Conservation (phyloP, 2,329 filamentous ascomycete species). For the Aspergillus pseudotamarii region DNA sequence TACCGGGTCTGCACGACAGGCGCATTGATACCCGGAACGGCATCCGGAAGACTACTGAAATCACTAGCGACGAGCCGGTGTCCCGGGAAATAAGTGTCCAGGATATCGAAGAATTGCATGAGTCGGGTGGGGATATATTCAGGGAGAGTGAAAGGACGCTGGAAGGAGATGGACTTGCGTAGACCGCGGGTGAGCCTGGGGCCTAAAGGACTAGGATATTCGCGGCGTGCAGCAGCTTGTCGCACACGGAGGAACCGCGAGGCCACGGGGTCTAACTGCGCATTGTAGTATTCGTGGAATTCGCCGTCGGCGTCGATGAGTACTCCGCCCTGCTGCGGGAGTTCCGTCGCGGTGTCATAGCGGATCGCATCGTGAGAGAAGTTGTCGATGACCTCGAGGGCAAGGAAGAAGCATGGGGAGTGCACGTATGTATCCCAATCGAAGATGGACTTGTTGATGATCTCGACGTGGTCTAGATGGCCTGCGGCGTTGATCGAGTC, state of each 20-base stretch:
- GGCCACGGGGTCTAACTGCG: slow-evolving; percentile 77
- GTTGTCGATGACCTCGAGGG: slow-evolving; percentile 98
- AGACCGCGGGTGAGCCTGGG: slow-evolving; percentile 62
- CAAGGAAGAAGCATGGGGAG: slow-evolving; percentile 94
- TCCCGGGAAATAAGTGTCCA: slow-evolving; percentile 84
- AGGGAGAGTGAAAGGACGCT: slow-evolving; percentile 74
- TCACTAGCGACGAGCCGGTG: slow-evolving; percentile 89
- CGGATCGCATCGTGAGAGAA: slow-evolving; percentile 94
- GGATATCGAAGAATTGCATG: slow-evolving; percentile 95
- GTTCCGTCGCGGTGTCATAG: slow-evolving; percentile 79
- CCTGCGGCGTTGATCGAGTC: slow-evolving; percentile 69
- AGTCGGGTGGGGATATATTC: slow-evolving; percentile 94
- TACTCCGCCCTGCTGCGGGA: slow-evolving; percentile 84
- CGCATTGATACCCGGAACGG: slow-evolving; percentile 81
- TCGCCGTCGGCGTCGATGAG: slow-evolving; percentile 83
- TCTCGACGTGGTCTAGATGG: slow-evolving; percentile 84
- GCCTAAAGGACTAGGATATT: slow-evolving; percentile 47
- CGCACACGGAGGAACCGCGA: slow-evolving; percentile 82
- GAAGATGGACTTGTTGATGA: slow-evolving; percentile 93
- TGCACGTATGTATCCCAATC: slow-evolving; percentile 89
- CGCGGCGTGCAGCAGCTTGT: slow-evolving; percentile 64
- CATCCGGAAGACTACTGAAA: slow-evolving; percentile 83
- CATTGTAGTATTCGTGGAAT: slow-evolving; percentile 92
- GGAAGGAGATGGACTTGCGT: slow-evolving; percentile 67
- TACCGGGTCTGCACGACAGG: slow-evolving; percentile 97